Evolutionary conservation across 768 basidiomycete species (phyloP).

Genomic region (Russula ochroleuca): DNA sequence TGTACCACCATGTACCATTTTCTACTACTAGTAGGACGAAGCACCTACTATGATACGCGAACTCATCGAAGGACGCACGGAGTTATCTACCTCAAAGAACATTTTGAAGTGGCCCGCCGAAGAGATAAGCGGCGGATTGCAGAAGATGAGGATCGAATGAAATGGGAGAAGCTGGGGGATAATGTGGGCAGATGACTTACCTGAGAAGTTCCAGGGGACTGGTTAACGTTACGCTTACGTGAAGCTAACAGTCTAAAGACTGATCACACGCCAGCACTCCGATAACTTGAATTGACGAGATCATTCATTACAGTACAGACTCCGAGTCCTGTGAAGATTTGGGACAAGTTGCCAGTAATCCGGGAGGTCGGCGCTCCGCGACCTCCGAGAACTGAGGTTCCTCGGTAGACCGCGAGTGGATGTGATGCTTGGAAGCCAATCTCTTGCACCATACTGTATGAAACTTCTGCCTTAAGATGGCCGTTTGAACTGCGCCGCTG

Average conservation of each 20-base stretch:
- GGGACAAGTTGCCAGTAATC: background rate
- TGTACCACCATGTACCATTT: background rate
- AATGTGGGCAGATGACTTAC: background rate
- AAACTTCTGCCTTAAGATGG: constrained; percentile 5
- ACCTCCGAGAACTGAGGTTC: background rate
- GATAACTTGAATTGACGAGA: background rate
- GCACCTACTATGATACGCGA: background rate
- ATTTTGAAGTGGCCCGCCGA: background rate
- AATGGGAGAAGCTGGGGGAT: background rate
- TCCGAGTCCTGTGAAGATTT: background rate
- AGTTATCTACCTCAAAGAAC: background rate
- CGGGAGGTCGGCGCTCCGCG: background rate
- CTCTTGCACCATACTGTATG: background rate
- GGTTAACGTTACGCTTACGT: background rate
- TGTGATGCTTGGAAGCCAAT: constrained; percentile 14
- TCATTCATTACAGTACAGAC: background rate
- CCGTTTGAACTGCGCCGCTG: background rate
- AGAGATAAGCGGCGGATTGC: background rate
- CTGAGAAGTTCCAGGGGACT: background rate
- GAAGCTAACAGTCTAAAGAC: background rate
- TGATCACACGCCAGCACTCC: background rate
- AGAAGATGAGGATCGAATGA: background rate
- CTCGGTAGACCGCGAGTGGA: background rate
- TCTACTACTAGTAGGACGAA: background rate
- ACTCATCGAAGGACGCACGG: constrained; percentile 7